Conservation (phyloP, 2,329 filamentous ascomycete genomes). For the Xylaria sp. region DNA sequence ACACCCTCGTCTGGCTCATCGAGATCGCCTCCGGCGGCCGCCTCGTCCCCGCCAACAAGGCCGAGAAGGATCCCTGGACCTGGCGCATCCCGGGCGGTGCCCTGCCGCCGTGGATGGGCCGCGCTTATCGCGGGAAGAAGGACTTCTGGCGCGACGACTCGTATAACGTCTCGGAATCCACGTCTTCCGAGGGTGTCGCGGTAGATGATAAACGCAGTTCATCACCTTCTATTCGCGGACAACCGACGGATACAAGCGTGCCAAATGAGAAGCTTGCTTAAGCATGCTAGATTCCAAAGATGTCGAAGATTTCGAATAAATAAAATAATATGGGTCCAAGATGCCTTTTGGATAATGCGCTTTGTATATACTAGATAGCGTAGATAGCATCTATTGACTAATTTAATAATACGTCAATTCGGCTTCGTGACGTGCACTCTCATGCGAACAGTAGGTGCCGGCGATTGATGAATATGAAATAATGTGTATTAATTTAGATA, state of each 20-base stretch:
- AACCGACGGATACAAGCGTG: constrained; percentile 10
- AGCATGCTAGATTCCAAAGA: not conserved
- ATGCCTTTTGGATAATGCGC: constrained; percentile 6
- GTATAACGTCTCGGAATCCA: constrained; percentile 2
- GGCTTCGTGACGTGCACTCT: not conserved
- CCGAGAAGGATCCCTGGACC: constrained; percentile 82
- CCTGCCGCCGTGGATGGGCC: constrained; percentile 76
- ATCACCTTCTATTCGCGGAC: constrained; percentile 20
- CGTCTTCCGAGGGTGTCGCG: constrained; percentile 4
- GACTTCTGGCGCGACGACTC: constrained; percentile 72
- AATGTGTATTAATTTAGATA: not conserved
- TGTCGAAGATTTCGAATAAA: not conserved
- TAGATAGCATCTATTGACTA: constrained; percentile 9
- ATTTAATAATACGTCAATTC: not conserved
- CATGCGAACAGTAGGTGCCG: not conserved
- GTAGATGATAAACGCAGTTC: constrained; percentile 23
- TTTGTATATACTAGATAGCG: constrained; percentile 22
- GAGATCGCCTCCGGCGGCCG: constrained; percentile 73
- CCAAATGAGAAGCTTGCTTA: constrained; percentile 24
- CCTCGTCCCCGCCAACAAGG: constrained; percentile 78
- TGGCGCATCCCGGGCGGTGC: constrained; percentile 80
- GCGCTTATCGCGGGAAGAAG: constrained; percentile 72
- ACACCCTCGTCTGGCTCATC: constrained; percentile 75
- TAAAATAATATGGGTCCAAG: not conserved
- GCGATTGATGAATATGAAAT: not conserved